Base-by-base conservation (phyloP, 495 filamentous ascomycete species). In the Aspergillus saccharolyticus region DNA sequence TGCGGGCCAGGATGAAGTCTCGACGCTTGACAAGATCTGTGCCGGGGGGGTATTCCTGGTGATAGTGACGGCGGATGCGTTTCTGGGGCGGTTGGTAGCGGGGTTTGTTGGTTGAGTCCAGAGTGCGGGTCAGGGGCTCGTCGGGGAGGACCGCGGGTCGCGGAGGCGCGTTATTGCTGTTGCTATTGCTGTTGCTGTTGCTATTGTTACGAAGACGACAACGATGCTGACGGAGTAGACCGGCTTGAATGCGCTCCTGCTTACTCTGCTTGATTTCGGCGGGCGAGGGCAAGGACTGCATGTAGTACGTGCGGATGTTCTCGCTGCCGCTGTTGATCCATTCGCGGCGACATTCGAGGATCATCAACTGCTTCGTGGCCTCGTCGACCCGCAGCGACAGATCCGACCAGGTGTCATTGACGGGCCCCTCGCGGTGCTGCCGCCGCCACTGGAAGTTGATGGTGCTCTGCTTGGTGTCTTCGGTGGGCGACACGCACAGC, bases 351-450 rank as follows among this genome's bases (percentile, higher is more conserved):
- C 83, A 80, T 69, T 93, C 89, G 8, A 89, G 64, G 45, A 90
- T 87, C 45, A 80, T 75, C 16, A 88, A 71, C 47, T 78, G 65
- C 0, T 81, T 80, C 1, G 81, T 84, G 10, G 65, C 61, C 59
- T 92, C 86, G 55, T 91, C 85, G 46, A 73, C 75, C 20, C 84
- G 78, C 1, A 91, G 70, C 1, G 78, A 80, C 5, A 92, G 72
- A 55, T 85, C 82, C 0, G 83, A 85, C 87, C 88, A 92, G 17
- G 85, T 78, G 63, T 92, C 87, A 61, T 91, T 86, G 55, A 92
- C 85, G 3, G 88, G 85, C 0, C 89, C 89, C 63, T 91, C 89
- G 10, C 69, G 70, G 57, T 90, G 85, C 53, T 85, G 73, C 45
- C 89, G 80, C 28, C 89, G 75, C 82, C 84, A 92, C 44, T 86